Percentiles rank a stretch among this genome's conserved stretches.
Conservation (phyloP, 1,284 basidiomycete genomes). For the Sporisorium reilianum region DNA sequence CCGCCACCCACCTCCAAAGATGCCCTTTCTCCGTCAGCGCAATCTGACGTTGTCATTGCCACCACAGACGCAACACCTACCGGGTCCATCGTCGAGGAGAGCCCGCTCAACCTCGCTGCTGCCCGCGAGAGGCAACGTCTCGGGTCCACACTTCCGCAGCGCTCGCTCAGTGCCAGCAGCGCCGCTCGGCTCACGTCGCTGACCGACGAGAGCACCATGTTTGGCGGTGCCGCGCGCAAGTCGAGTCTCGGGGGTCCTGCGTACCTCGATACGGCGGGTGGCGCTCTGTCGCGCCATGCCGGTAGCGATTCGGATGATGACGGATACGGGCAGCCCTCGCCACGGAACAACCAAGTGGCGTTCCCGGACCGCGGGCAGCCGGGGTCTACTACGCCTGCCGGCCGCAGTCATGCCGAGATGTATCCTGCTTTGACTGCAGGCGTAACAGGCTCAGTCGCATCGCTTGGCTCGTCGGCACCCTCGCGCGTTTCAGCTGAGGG, state of each 20-base stretch:
- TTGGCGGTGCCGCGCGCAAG: conserved; percentile 34
- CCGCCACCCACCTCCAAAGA: not conserved
- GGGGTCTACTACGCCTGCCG: conserved; percentile 16
- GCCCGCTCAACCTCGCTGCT: conserved; percentile 46
- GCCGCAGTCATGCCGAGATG: conserved; percentile 6
- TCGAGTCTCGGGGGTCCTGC: conserved; percentile 14
- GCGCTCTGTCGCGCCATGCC: conserved; percentile 7
- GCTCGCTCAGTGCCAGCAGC: conserved; percentile 45
- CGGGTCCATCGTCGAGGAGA: conserved; percentile 37
- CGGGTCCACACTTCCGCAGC: conserved; percentile 29
- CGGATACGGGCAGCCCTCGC: conserved; percentile 54
- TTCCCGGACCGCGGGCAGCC: conserved; percentile 5
- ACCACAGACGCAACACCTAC: conserved; percentile 37
- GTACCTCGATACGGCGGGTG: conserved; percentile 16
- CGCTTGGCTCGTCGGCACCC: conserved; percentile 23
- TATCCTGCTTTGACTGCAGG: not conserved
- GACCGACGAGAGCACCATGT: conserved; percentile 53
- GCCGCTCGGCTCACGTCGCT: conserved; percentile 40
- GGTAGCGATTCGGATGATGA: conserved; percentile 51
- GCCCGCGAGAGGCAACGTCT: conserved; percentile 45
- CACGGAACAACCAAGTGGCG: conserved; percentile 14
- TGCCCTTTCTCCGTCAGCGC: not conserved
- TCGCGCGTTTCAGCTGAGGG: conserved; percentile 25
- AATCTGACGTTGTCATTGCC: conserved; percentile 1
- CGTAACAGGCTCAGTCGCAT: conserved; percentile 21